Base-by-base conservation (phyloP, 2,329 filamentous ascomycete species). In the Neofusicoccum parvum region DNA sequence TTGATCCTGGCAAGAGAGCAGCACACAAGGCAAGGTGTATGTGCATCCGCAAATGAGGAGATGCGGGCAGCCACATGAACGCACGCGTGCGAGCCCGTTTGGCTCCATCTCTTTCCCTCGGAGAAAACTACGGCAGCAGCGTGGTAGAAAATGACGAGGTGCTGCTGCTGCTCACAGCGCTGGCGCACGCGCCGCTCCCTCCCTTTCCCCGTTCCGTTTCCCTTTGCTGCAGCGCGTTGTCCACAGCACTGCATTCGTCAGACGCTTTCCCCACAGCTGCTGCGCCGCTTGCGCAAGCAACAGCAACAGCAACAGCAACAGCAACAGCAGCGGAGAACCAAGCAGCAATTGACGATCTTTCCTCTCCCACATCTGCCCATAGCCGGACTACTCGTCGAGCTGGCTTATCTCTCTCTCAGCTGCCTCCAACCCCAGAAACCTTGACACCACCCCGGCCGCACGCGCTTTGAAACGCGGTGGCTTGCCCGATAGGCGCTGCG, bases 381-480 rank as follows among this genome's bases (percentile, higher is more conserved):
- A 5, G 27, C 27, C 27, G 27, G 6, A 32, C 27, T 7, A 5
- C 6, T 7, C 27, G 27, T 32, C 27, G 27, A 5, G 27, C 27
- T 32, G 27, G 27, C 27, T 32, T 32, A 32, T 32, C 27, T 32
- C 27, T 32, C 27, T 32, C 27, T 32, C 27, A 32, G 6, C 27
- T 7, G 27, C 27, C 27, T 32, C 27, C 27, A 32, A 32, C 27
- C 27, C 27, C 27, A 32, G 27, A 32, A 32, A 32, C 27, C 27
- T 32, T 32, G 39, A 34, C 14, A 12, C 17, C 11, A 59, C 41
- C 54, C 54, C 54, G 27, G 39, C 27, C n/a, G 23, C 41, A 37
- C 27, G 39, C 54, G 14, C 37, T 15, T 39, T 59, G 54, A 59
- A 59, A 59, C 54, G 54, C 54, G 14, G 41, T 36, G 54, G 54